Evolutionary conservation across 208 protist species (phyloP), one percentile per base, ranked within the genome.

Genomic region (Strigomonas culicis): DNA sequence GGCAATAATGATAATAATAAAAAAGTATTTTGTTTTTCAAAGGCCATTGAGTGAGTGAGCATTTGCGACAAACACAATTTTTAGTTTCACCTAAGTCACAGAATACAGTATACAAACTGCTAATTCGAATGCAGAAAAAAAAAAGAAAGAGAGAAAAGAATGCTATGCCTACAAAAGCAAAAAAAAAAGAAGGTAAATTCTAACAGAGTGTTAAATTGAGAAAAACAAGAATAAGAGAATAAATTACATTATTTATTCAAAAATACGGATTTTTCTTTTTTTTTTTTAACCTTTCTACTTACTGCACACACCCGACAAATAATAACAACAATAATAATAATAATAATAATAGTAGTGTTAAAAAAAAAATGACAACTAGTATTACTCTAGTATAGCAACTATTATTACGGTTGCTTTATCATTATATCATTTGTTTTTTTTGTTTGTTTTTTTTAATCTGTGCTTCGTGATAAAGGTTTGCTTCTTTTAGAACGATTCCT

Each of bases 401-500:
- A 10, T 10, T 17, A 46, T 17, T 46, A 17, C 17, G 10, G 11
- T 10, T 46, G 39, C 10, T 46, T 17, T 46, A n/a, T 46, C 39
- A n/a, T 17, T 46, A 10, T 46, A n/a, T 46, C 39, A 46, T 55
- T 17, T 55, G 8, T 19, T 25, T 28, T 55, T 25, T 19, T 55
- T 25, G 7, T 28, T 19, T 17, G 15, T 55, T 55, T 55, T 55
- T 55, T 28, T 17, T 17, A 25, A 25, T 19, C 49, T 25, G 49
- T 17, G 22, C 49, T 17, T 8, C n/a, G 13, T 36, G 31, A 59
- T 39, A 17, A 46, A 46, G 17, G 10, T 46, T 46, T 46, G 27
- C 24, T 13, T 52, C 19, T 63, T 31, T 79, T 68, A 94, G 59
- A 84, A 94, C 4, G 84, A 92, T 66, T 94, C 88, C 70, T 92